phyloP scores from a whole-genome alignment of 768 basidiomycete species.

The Asterophora lycoperdoides region DNA sequence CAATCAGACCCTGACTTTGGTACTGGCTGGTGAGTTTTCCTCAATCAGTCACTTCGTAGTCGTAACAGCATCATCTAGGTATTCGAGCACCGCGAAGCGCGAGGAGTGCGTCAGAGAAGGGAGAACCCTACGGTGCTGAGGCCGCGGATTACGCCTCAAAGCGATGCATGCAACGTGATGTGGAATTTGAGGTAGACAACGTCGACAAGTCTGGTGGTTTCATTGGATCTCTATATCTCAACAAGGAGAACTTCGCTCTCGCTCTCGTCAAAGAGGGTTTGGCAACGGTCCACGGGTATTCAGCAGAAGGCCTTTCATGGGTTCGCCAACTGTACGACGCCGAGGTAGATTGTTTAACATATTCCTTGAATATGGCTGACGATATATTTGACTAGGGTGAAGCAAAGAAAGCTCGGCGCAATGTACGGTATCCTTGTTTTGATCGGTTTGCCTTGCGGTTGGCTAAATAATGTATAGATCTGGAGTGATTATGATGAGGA shows the following conservation, averaged over 20 bases:
- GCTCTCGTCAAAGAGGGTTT: constrained; percentile 83
- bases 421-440: constrained; percentile 50
- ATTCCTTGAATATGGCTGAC: constrained; percentile 3
- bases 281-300: constrained; percentile 84
- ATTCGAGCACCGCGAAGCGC: constrained; percentile 89
- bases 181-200: constrained; percentile 87
- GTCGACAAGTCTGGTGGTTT: constrained; percentile 96
- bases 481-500: constrained; percentile 84
- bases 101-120: constrained; percentile 74
- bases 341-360: constrained; percentile 47
- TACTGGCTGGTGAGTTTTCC: constrained; percentile 63
- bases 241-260: constrained; percentile 87
- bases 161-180: constrained; percentile 90
- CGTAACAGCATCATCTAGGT: constrained; percentile 37
- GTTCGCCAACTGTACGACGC: constrained; percentile 76
- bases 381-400: constrained; percentile 45
- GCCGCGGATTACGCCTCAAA: constrained; percentile 74
- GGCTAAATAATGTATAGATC: constrained; percentile 45
- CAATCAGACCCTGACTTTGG: constrained; percentile 89
- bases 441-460: not conserved
- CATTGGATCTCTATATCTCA: constrained; percentile 81
- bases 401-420: constrained; percentile 74
- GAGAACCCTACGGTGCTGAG: constrained; percentile 85
- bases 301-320: constrained; percentile 81
- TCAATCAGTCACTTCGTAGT: constrained; percentile 1